These are phyloP conservation scores for Cordia subcordata DNA, from an alignment of 257 asterid genomes.

Conservation along the genomic window DNA sequence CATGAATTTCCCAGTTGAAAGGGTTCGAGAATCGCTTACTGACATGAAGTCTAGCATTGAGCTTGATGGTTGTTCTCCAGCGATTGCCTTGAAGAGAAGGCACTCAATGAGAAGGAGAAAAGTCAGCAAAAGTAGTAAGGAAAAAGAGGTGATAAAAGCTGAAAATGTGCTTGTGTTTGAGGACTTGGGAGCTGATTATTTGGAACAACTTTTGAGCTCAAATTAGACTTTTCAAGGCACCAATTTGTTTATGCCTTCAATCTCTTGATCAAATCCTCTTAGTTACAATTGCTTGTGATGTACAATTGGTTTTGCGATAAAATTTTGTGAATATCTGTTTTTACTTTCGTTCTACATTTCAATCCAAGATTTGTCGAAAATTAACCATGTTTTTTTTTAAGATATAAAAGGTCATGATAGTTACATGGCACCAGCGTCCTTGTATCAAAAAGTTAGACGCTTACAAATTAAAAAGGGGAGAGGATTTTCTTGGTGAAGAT, in stretches of 20 bases:
- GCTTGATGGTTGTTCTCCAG: slow-evolving; percentile 51
- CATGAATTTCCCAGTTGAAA: slow-evolving; percentile 64
- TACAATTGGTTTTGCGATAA: no score
- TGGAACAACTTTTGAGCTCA: slow-evolving; percentile 61
- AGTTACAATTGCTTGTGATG: not conserved
- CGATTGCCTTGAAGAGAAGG: slow-evolving; percentile 62
- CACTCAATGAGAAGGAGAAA: slow-evolving; percentile 51
- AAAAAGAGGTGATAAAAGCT: slow-evolving; percentile 26
- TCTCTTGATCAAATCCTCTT: not conserved
- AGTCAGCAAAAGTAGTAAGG: slow-evolving; percentile 12
- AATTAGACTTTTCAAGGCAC: slow-evolving; percentile 6
- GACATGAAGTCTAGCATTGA: slow-evolving; percentile 35
- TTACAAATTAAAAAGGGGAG: no score
- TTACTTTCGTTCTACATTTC: no score
- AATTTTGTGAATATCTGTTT: no score
- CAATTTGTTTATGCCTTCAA: not conserved
- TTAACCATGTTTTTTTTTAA: no score
- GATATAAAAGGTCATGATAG: not conserved
- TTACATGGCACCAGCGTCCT: not conserved
- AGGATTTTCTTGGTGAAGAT: not conserved
- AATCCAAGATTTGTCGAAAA: not conserved
- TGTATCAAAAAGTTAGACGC: no score
- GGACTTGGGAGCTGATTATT: slow-evolving; percentile 72
- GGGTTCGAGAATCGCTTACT: slow-evolving; percentile 48
- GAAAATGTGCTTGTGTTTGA: slow-evolving; percentile 63